Percentiles rank a stretch among this genome's conserved stretches.
phyloP scores from a whole-genome alignment of 352 stramenopile genomes.

The Elongisporangium senticosum region DNA sequence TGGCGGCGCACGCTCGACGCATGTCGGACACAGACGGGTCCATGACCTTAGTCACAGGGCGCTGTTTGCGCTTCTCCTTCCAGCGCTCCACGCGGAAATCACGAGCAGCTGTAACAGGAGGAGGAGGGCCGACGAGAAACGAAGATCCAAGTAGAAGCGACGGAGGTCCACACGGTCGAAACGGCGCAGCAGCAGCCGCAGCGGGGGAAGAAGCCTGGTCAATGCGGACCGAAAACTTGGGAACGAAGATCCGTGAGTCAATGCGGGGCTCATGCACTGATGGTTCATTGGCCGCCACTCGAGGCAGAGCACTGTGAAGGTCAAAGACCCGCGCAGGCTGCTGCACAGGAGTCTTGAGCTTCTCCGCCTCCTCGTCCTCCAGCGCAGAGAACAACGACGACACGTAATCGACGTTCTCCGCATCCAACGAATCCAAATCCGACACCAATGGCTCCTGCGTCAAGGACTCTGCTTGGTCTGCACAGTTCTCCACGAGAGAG shows the following conservation, averaged over 20 bases:
- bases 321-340: not conserved
- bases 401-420: conserved; percentile 13
- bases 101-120: conserved; percentile 8
- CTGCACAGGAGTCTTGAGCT: not conserved
- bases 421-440: conserved; percentile 4
- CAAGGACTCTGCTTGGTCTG: not conserved
- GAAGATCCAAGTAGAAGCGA: conserved; percentile 9
- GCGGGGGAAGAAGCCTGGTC: conserved; percentile 12
- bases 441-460: not conserved
- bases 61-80: conserved; percentile 38
- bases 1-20: conserved; percentile 49
- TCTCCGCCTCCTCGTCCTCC: conserved; percentile 13
- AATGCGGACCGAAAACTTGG: conserved; percentile 45
- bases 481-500: conserved; percentile 2
- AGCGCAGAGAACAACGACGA: conserved; percentile 20
- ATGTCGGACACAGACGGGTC: conserved; percentile 39
- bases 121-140: conserved; percentile 23
- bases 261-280: not conserved
- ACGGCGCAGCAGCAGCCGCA: not conserved
- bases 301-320: not conserved
- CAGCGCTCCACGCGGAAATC: conserved; percentile 23
- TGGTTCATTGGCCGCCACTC: not conserved
- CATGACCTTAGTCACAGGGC: conserved; percentile 8
- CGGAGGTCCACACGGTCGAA: conserved; percentile 1
- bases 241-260: conserved; percentile 53